Conservation (phyloP, 371 early-diverging fungal species). For the Mucor irregularis region DNA sequence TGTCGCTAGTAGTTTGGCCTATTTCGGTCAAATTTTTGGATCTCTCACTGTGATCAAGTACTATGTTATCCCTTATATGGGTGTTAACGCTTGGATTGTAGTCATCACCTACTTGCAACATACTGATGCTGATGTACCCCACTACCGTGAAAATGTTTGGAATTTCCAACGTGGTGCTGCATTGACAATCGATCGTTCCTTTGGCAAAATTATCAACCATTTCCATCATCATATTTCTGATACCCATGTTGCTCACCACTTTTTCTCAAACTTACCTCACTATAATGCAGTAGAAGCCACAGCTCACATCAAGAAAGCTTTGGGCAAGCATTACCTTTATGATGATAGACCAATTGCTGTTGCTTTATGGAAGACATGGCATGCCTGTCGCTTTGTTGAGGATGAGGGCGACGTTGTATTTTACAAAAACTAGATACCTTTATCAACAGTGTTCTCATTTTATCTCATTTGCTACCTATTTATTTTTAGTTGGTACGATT, state of each 20-base stretch:
- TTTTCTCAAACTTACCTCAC: slow-evolving; percentile 89
- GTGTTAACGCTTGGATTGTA: slow-evolving; percentile 85
- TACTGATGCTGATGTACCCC: slow-evolving; percentile 78
- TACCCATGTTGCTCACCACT: slow-evolving; percentile 86
- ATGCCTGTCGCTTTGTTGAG: slow-evolving; percentile 79
- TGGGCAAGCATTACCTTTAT: slow-evolving; percentile 74
- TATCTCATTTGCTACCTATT: too few relatives aligned
- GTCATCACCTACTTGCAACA: slow-evolving; percentile 89
- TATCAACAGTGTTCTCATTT: neutral
- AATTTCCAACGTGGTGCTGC: slow-evolving; percentile 84
- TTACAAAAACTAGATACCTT: slow-evolving; percentile 46
- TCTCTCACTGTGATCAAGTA: slow-evolving; percentile 64
- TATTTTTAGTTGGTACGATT: too few relatives aligned
- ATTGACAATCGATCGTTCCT: slow-evolving; percentile 80
- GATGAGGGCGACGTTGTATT: slow-evolving; percentile 71
- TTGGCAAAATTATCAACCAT: slow-evolving; percentile 74
- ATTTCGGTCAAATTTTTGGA: slow-evolving; percentile 54
- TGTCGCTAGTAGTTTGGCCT: slow-evolving; percentile 53
- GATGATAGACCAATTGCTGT: slow-evolving; percentile 66
- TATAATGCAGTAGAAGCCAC: slow-evolving; percentile 89
- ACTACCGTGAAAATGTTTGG: slow-evolving; percentile 78
- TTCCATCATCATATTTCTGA: slow-evolving; percentile 83
- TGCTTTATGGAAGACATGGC: slow-evolving; percentile 65
- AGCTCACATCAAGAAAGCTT: slow-evolving; percentile 63
- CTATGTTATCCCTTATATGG: slow-evolving; percentile 83